Conservation (phyloP, 371 early-diverging fungal genomes). For the Rhizopus stolonifer region DNA sequence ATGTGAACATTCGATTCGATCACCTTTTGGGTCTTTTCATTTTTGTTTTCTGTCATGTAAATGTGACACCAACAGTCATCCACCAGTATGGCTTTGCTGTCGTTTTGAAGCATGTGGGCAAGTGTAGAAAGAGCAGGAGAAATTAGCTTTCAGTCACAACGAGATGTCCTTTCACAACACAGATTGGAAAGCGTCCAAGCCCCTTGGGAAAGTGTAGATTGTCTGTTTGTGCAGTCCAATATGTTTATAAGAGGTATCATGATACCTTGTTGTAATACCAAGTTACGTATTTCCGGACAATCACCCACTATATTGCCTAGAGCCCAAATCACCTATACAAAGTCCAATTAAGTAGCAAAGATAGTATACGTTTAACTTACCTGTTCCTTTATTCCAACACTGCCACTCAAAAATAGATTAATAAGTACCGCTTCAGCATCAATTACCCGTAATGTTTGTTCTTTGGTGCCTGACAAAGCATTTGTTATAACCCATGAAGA, state of each 20-base stretch:
- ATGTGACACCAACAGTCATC: slow-evolving; percentile 99
- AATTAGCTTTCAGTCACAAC: slow-evolving; percentile 87
- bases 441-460: slow-evolving; percentile 94
- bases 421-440: slow-evolving; percentile 94
- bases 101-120: slow-evolving; percentile 81
- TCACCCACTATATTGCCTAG: slow-evolving; percentile 99
- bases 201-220: slow-evolving; percentile 95
- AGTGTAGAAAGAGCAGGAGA: slow-evolving; percentile 83
- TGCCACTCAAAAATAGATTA: slow-evolving; percentile 80
- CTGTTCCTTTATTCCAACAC: slow-evolving; percentile 95
- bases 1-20: slow-evolving; percentile 89
- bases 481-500: slow-evolving; percentile 99
- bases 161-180: slow-evolving; percentile 98
- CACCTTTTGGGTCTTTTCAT: slow-evolving; percentile 96
- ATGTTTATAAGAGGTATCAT: slow-evolving; percentile 82
- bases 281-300: slow-evolving; percentile 94
- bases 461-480: slow-evolving; percentile 98
- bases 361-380: slow-evolving; percentile 35
- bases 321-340: slow-evolving; percentile 98
- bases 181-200: slow-evolving; percentile 99
- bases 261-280: slow-evolving; percentile 85
- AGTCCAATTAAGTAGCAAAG: background rate
- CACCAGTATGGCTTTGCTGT: slow-evolving; percentile 93
- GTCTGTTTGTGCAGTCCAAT: slow-evolving; percentile 80
- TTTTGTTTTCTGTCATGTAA: slow-evolving; percentile 94